These are phyloP conservation scores for Rhodotorula sphaerocarpa DNA, from an alignment of 768 basidiomycete species.

Conservation along the genomic window DNA sequence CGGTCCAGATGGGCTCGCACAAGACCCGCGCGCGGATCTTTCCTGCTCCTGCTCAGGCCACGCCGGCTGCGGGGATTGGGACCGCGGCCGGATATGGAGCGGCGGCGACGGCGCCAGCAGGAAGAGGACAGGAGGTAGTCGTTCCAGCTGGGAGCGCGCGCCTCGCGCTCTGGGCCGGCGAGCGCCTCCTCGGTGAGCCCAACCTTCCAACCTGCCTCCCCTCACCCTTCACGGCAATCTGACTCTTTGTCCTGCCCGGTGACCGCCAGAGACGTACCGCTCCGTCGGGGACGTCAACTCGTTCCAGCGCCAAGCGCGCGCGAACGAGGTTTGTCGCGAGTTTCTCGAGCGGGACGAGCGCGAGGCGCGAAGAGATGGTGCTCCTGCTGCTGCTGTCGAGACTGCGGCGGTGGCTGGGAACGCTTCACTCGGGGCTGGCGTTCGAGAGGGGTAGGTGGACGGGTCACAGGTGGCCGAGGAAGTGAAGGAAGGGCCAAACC, in stretches of 20 bases:
- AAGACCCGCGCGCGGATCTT: neutral
- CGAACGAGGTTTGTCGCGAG: neutral
- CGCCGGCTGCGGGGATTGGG: too few relatives aligned
- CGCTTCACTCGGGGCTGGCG: too few relatives aligned
- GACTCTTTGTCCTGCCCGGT: neutral
- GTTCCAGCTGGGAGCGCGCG: constrained; percentile 11
- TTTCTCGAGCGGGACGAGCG: neutral
- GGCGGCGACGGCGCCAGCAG: too few relatives aligned
- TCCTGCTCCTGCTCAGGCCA: too few relatives aligned
- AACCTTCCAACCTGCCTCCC: too few relatives aligned
- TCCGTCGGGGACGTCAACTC: neutral
- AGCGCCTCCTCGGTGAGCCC: constrained; percentile 7
- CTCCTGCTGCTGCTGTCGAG: too few relatives aligned
- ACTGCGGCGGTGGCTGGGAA: too few relatives aligned
- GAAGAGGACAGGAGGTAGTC: neutral
- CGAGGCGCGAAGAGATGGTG: neutral
- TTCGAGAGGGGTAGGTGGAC: too few relatives aligned
- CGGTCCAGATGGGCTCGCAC: constrained; percentile 3
- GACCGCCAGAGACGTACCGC: neutral
- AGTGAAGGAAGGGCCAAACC: too few relatives aligned
- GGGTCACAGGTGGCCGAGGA: too few relatives aligned
- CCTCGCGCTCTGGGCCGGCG: constrained; percentile 11
- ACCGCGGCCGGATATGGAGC: too few relatives aligned
- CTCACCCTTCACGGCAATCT: neutral
- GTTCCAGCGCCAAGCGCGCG: neutral